Evolutionary conservation across 2,329 filamentous ascomycete species (phyloP).

Genomic region (Botryotinia calthae): DNA sequence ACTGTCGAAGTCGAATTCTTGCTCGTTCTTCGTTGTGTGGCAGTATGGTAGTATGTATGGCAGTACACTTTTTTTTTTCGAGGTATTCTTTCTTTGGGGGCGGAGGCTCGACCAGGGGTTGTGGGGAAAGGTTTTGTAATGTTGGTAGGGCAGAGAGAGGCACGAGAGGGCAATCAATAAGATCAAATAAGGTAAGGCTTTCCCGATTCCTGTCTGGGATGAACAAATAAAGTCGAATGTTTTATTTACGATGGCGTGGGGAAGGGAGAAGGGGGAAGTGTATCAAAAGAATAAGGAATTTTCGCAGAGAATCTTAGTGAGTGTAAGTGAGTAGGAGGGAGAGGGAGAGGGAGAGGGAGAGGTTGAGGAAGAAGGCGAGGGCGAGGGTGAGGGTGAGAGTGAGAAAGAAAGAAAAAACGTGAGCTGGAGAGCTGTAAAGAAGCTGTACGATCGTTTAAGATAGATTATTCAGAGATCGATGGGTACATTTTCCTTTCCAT

Average conservation of each 20-base stretch:
- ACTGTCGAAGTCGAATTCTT: slow-evolving; percentile 9
- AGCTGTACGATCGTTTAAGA: background rate
- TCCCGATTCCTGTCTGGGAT: slow-evolving; percentile 11
- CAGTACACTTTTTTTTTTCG: background rate
- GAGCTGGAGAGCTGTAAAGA: background rate
- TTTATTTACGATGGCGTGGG: background rate
- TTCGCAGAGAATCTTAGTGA: background rate
- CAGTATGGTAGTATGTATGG: slow-evolving; percentile 4
- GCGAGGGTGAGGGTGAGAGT: background rate
- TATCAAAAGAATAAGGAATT: slow-evolving; percentile 12
- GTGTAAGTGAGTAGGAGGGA: no score
- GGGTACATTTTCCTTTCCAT: background rate
- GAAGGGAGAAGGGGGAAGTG: background rate
- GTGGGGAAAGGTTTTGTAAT: slow-evolving; percentile 10
- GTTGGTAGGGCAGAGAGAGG: slow-evolving; percentile 16
- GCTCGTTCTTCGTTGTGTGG: slow-evolving; percentile 1
- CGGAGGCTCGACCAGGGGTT: slow-evolving; percentile 1
- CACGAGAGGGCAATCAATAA: background rate
- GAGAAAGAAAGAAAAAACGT: background rate
- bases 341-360: background rate
- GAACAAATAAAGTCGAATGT: background rate
- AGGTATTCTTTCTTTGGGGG: slow-evolving; percentile 5
- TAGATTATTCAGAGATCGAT: slow-evolving; percentile 7
- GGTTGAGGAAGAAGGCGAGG: background rate
- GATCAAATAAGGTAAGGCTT: background rate